These are phyloP conservation scores for Pholiota adiposa DNA, from an alignment of 1,284 basidiomycete genomes.

Conservation along the genomic window DNA sequence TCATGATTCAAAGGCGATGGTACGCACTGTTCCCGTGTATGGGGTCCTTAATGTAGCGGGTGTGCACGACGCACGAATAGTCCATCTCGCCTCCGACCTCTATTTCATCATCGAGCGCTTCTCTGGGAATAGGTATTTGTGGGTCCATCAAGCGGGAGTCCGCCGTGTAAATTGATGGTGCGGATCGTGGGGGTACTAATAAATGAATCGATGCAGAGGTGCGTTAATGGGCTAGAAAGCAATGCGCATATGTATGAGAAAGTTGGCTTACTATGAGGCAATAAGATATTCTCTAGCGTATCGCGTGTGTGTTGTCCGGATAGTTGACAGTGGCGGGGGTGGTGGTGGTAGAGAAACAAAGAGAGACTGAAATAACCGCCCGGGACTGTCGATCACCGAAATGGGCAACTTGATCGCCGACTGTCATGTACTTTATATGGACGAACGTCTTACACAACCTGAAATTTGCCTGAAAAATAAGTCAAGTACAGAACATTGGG, in stretches of 20 bases:
- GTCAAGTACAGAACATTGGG: too few relatives aligned
- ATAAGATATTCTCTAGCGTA: not conserved
- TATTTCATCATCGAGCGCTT: not conserved
- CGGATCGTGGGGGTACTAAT: not conserved
- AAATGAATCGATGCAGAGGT: too few relatives aligned
- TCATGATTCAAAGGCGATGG: not conserved
- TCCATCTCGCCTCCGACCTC: not conserved
- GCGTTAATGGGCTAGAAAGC: not conserved
- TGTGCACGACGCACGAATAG: slow-evolving; percentile 2
- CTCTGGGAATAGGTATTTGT: not conserved
- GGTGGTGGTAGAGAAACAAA: not conserved
- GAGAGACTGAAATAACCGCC: not conserved
- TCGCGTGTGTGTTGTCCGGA: not conserved
- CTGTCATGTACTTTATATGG: too few relatives aligned
- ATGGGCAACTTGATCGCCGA: not conserved
- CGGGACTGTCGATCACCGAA: not conserved
- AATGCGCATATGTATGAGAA: not conserved
- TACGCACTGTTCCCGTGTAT: slow-evolving; percentile 52
- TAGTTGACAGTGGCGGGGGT: not conserved
- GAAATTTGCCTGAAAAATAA: too few relatives aligned
- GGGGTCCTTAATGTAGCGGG: slow-evolving; percentile 43
- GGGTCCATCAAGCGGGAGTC: not conserved
- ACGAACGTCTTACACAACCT: too few relatives aligned
- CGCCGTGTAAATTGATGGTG: not conserved
- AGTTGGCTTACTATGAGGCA: not conserved